Evolutionary conservation across 2,329 filamentous ascomycete species (phyloP).

Genomic region (Clonostachys rosea): DNA sequence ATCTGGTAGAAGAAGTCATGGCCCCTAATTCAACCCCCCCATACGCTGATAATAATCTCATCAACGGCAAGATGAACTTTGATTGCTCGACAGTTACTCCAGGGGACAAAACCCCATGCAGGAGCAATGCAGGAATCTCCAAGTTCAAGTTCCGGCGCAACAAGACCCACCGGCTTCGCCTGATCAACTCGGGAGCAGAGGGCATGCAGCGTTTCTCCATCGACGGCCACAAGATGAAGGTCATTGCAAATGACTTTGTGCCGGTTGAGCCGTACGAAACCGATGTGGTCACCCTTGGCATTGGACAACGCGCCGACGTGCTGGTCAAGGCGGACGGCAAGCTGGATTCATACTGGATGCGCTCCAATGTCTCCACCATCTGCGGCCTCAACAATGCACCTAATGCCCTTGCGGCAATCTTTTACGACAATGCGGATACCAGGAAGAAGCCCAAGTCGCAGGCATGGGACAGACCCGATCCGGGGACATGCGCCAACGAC

Average conservation of each 20-base stretch:
- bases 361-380: slow-evolving; percentile 40
- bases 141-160: slow-evolving; percentile 46
- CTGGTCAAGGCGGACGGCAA: slow-evolving; percentile 43
- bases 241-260: slow-evolving; percentile 63
- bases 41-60: slow-evolving; percentile 52
- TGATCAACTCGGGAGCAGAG: slow-evolving; percentile 52
- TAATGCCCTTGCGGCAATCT: slow-evolving; percentile 55
- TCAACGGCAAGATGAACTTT: slow-evolving; percentile 59
- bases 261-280: slow-evolving; percentile 58
- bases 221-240: slow-evolving; percentile 55
- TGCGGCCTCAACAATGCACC: slow-evolving; percentile 45
- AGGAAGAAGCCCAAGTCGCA: slow-evolving; percentile 40
- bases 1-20: slow-evolving; percentile 41
- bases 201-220: slow-evolving; percentile 51
- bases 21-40: slow-evolving; percentile 18
- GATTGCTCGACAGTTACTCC: slow-evolving; percentile 33
- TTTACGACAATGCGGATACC: slow-evolving; percentile 56
- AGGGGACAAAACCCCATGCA: slow-evolving; percentile 35
- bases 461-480: slow-evolving; percentile 43
- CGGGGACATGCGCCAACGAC: slow-evolving; percentile 53
- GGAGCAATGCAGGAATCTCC: slow-evolving; percentile 39
- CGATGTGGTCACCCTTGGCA: slow-evolving; percentile 53
- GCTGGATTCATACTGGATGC: slow-evolving; percentile 53
- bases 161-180: slow-evolving; percentile 52
- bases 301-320: slow-evolving; percentile 46